These are phyloP conservation scores for Adansonia rubrostipa DNA, from an alignment of 441 rosid species.

Conservation along the genomic window DNA sequence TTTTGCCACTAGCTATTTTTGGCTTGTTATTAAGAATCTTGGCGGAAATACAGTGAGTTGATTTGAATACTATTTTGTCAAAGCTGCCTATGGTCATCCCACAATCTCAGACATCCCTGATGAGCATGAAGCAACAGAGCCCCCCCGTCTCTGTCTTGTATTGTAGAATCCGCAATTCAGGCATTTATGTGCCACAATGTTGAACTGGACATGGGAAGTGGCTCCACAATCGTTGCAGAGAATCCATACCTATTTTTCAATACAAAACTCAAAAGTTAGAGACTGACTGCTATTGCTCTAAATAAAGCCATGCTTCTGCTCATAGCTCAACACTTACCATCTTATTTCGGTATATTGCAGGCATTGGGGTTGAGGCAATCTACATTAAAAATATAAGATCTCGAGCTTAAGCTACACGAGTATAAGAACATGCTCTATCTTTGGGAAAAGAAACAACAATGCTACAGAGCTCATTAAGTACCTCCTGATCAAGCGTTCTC, in stretches of 20 bases:
- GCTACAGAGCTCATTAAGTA: slow-evolving; percentile 23
- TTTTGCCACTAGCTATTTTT: not conserved
- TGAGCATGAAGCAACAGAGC: slow-evolving; percentile 54
- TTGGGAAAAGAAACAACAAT: not conserved
- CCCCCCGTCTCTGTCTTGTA: slow-evolving; percentile 65
- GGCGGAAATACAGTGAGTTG: not conserved
- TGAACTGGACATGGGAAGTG: slow-evolving; percentile 62
- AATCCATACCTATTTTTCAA: slow-evolving; percentile 71
- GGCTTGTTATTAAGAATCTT: not conserved
- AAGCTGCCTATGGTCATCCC: slow-evolving; percentile 35
- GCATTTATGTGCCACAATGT: slow-evolving; percentile 78
- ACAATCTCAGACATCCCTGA: slow-evolving; percentile 53
- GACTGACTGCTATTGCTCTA: not conserved
- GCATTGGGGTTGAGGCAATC: slow-evolving; percentile 88
- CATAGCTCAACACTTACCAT: slow-evolving; percentile 47
- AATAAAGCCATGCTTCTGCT: not conserved
- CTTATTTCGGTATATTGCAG: slow-evolving; percentile 62
- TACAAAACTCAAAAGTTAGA: not conserved
- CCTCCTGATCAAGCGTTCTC: slow-evolving; percentile 78
- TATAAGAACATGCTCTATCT: not conserved
- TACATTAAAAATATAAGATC: slow-evolving; percentile 31
- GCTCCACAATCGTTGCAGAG: slow-evolving; percentile 88
- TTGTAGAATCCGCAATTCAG: slow-evolving; percentile 72
- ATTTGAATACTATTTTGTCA: not conserved
- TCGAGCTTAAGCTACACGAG: not conserved